Evolutionary conservation across 78 protist species (phyloP), one percentile per base, ranked within the genome.

Genomic region (Anaeramoeba flamelloides): DNA sequence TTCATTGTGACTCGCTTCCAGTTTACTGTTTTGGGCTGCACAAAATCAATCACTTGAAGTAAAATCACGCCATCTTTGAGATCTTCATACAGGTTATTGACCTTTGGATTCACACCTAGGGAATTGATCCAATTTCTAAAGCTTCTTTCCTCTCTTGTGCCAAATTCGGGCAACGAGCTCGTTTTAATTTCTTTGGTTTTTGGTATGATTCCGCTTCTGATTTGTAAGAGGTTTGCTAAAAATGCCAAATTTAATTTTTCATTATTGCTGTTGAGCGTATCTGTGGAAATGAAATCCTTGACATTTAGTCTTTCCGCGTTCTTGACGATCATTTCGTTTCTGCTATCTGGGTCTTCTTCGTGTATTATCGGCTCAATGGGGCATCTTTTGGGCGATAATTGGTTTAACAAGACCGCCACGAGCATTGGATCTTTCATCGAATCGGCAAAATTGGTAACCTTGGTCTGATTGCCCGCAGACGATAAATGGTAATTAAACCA

Each of bases 201-300:
- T n/a, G n/a, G n/a, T n/a, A n/a, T n/a, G n/a, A n/a, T n/a, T n/a
- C n/a, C 91, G 12, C 95, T 94, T 75, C 77, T 87, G 64, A 40
- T 79, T 91, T 93, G 91, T 92, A 94, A 94, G 37, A 95, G 78
- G 75, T 91, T 89, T 22, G 98, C 97, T 34, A 92, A 91, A 37
- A 95, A 94, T 22, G 95, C 94, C 34, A 92, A 77, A 88, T 95
- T 95, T 41, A 94, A 84, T 79, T 89, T 90, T 53, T 77, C 84
- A 80, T 93, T 85, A 30, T 94, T 97, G 37, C 40, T 81, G 53
- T 74, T 87, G 36, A 95, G 86, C 69, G 90, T 95, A 4, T 1
- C 0, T 38, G 96, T 87, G 53, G 30, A 78, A 39, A 94, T 76
- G 79, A 89, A 91, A 40, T 86, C 87, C 76, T 87, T 77, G 77